Conservation (phyloP, 2,329 filamentous ascomycete genomes). For the Penicillium griseofulvum region DNA sequence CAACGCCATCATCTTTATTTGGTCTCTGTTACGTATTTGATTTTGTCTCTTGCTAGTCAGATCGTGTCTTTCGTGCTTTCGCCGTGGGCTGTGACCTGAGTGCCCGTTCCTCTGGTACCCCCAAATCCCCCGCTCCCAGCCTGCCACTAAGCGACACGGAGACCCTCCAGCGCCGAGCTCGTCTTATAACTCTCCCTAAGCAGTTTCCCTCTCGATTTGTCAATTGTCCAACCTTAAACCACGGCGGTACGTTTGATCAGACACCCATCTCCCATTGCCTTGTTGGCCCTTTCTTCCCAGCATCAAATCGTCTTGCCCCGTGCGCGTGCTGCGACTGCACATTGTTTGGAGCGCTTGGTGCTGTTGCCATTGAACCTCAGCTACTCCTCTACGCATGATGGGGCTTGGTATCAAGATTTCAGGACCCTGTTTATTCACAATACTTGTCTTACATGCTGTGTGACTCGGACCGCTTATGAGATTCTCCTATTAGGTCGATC, state of each 20-base stretch:
- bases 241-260: slow-evolving; percentile 17
- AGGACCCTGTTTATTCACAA: background rate
- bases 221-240: slow-evolving; percentile 19
- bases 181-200: slow-evolving; percentile 13
- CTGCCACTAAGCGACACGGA: slow-evolving; percentile 44
- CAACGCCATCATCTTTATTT: slow-evolving; percentile 10
- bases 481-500: slow-evolving; percentile 29
- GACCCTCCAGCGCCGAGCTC: slow-evolving; percentile 30
- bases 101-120: slow-evolving; percentile 21
- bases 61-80: slow-evolving; percentile 2
- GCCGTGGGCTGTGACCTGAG: slow-evolving; percentile 12
- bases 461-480: slow-evolving; percentile 29
- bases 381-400: background rate
- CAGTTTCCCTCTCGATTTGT: slow-evolving; percentile 4
- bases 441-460: slow-evolving; percentile 8
- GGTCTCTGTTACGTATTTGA: background rate
- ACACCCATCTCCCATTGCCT: slow-evolving; percentile 2
- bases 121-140: slow-evolving; percentile 36
- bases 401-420: background rate
- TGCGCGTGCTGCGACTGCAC: slow-evolving; percentile 24
- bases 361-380: slow-evolving; percentile 15
- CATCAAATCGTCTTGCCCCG: slow-evolving; percentile 19
- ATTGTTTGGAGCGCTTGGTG: slow-evolving; percentile 7
- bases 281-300: slow-evolving; percentile 8
- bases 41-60: background rate